Base-by-base conservation (phyloP, 305 asterid species). In the Solanum chacoense region DNA sequence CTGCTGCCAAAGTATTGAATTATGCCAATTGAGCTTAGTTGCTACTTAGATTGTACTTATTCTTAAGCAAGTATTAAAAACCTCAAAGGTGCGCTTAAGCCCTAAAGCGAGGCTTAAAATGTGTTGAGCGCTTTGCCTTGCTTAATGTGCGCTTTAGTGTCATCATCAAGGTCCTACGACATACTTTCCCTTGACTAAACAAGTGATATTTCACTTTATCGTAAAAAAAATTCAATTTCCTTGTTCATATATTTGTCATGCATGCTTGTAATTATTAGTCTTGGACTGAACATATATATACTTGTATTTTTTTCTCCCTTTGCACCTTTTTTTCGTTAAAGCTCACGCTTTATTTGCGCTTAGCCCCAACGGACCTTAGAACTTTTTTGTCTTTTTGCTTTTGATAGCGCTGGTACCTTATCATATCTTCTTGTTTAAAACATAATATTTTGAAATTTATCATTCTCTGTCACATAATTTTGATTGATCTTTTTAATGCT, bases 401-500 rank as follows among this genome's bases (percentile, higher is more conserved):
- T 67, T 65, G n/a, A 34, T 11, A 42, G 1, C 9, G 14, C 32
- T 69, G 84, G 79, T 69, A 81, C 29, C 86, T 55, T 78, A 24
- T 37, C 77, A 55, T 42, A 37, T 67, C 0, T 38, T 38, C 80
- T 72, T 34, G 72, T 35, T 8, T 24, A 55, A 59, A 35, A 35
- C 69, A 9, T 28, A 83, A 31, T 32, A 13, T 20, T 59, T 38
- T 69, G n/a, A 22, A 38, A 24, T 24, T 28, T 84, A 3, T 88
- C 37, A 75, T 86, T 85, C 34, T 55, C 65, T 24, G 29, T 45
- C 34, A 74, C 38, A 11, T n/a, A 45, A 87, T 45, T 81, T 86
- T 12, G 87, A 85, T 67, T 45, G 89, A 45, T 84, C 59, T 35
- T 88, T 13, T 81, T 90, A 90, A 37, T 91, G 89, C 90, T 88